Evolutionary conservation across 2,329 filamentous ascomycete genomes (phyloP).

Genomic region (Nannizziopsis barbatae): DNA sequence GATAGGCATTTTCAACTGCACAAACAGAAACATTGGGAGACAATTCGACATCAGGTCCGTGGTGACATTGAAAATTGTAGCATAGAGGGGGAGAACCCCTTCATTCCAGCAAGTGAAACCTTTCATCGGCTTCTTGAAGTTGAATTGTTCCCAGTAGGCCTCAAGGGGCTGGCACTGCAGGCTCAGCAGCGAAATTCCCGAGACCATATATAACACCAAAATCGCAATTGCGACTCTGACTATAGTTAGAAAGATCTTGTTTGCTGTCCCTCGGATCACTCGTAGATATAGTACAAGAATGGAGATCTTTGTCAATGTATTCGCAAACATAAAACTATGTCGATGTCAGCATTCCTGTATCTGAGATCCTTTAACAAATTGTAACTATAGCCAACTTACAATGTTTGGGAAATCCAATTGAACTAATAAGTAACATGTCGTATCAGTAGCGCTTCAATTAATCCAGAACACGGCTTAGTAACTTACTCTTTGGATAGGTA

Average conservation of each 20-base stretch:
- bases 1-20: conserved; percentile 10
- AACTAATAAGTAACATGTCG: background rate
- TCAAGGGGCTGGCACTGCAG: conserved; percentile 7
- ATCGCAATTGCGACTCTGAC: conserved; percentile 4
- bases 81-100: conserved; percentile 5
- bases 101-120: conserved; percentile 6
- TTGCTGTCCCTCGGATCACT: conserved; percentile 10
- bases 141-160: conserved; percentile 10
- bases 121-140: conserved; percentile 3
- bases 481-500: conserved; percentile 3
- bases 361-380: background rate
- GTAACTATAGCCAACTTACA: background rate
- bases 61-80: conserved; percentile 5
- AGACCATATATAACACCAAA: conserved; percentile 5
- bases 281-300: conserved; percentile 11
- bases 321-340: conserved; percentile 6
- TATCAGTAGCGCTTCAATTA: background rate
- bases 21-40: conserved; percentile 11
- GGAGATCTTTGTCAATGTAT: conserved; percentile 7
- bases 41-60: conserved; percentile 8
- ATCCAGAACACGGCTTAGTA: background rate
- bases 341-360: background rate
- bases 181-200: conserved; percentile 1
- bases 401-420: background rate
- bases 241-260: conserved; percentile 7